phyloP scores from a whole-genome alignment of 805 yeast genomes.

The Candida namnaoensis region DNA sequence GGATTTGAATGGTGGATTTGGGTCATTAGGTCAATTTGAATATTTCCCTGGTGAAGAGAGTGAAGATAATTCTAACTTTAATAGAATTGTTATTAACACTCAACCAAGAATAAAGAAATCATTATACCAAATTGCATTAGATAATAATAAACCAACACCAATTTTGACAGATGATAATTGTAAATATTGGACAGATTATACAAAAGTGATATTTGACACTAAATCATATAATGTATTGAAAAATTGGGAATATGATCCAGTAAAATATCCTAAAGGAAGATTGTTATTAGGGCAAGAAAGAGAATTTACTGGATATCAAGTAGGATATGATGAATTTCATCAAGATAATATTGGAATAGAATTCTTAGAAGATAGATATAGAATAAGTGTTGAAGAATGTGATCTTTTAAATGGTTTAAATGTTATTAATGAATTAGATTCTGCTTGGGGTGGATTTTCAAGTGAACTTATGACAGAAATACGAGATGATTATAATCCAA shows the following conservation, averaged over 20 bases:
- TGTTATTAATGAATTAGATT: constrained; percentile 59
- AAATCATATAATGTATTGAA: constrained; percentile 41
- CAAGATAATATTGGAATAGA: constrained; percentile 31
- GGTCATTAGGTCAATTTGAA: constrained; percentile 51
- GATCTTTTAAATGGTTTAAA: constrained; percentile 71
- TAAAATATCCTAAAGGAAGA: constrained; percentile 17
- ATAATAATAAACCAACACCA: constrained; percentile 29
- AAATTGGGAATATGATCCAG: constrained; percentile 51
- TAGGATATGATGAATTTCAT: constrained; percentile 57
- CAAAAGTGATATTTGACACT: constrained; percentile 60
- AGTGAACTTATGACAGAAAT: constrained; percentile 40
- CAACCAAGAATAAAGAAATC: constrained; percentile 35
- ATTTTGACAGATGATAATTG: constrained; percentile 33
- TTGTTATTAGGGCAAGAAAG: constrained; percentile 18
- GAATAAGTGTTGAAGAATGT: constrained; percentile 63
- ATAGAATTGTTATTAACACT: constrained; percentile 21
- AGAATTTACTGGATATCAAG: constrained; percentile 36
- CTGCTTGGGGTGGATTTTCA: constrained; percentile 81
- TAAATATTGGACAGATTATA: constrained; percentile 74
- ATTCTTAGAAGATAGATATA: constrained; percentile 47
- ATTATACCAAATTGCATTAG: constrained; percentile 58
- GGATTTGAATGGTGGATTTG: constrained; percentile 74
- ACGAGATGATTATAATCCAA: constrained; percentile 63
- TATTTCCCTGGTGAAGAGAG: constrained; percentile 20
- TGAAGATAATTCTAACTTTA: constrained; percentile 5